Base-by-base conservation (phyloP, 148 eudicot genomes). In the Nepenthes mirabilis region DNA sequence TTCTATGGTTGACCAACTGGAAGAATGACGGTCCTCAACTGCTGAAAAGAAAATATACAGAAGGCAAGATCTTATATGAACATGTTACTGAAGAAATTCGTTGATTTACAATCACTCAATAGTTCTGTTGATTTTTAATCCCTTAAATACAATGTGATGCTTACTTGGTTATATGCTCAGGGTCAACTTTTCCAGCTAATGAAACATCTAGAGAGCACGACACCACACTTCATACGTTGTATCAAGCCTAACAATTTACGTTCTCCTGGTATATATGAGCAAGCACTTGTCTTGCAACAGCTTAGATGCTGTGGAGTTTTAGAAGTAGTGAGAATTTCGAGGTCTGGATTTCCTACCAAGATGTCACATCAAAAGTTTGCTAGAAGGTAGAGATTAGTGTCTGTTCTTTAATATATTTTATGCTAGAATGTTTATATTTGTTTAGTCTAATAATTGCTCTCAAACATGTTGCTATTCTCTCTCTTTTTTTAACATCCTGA, bases 251-350 rank as follows among this genome's bases (percentile, higher is more conserved):
- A 93, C 77, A 84, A 80, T 68, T 67, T 73, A 55, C 91, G 89
- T 65, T 82, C 87, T 68, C 89, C 99, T 61, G 95, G 89, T 59
- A 76, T 63, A 14, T 93, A 83, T 62, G 84, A 88, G 59, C 90
- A 93, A 79, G 75, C 77, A 64, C 80, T 93, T 54, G 91, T 88
- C 13, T 63, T 88, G 67, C 91, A 93, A 66, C 98, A 93, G 64
- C 89, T 93, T 43, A 71, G 88, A 70, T 93, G 96, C 62, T 93
- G 96, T 74, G 98, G 98, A 37, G 96, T 88, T 13, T 74, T 93
- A 43, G 98, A 93, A 84, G 96, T 88, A 56, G 98, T 93, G 60
- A 84, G 98, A 68, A 93, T 93, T 61, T 93, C 96, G n/a, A 88
- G 96, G 74, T 86, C 95, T 59, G 98, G 98, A 32, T 93, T 78